Conservation (phyloP, 441 rosid genomes). For the Populus trichocarpa region DNA sequence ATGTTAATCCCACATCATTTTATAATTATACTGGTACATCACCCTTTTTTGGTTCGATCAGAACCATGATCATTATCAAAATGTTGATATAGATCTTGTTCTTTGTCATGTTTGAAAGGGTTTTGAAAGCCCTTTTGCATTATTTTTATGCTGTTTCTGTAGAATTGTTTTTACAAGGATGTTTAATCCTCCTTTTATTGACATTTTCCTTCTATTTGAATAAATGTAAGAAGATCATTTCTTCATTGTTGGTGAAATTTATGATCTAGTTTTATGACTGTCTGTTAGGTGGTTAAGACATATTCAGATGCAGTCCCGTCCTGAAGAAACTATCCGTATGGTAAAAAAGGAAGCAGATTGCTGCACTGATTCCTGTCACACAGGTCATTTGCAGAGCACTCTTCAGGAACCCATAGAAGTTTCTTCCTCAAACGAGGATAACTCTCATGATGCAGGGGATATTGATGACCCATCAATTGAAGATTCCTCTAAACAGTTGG, state of each 20-base stretch:
- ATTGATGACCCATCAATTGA: constrained; percentile 25
- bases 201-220: background rate
- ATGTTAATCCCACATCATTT: background rate
- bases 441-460: constrained; percentile 28
- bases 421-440: constrained; percentile 29
- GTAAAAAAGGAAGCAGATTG: constrained; percentile 38
- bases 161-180: background rate
- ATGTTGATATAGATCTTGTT: background rate
- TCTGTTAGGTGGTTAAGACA: constrained; percentile 10
- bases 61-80: background rate
- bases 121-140: background rate
- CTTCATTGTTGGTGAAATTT: background rate
- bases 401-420: constrained; percentile 26
- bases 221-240: background rate
- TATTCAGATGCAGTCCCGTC: constrained; percentile 39
- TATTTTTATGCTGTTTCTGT: background rate
- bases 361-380: constrained; percentile 21
- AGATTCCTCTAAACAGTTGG: constrained; percentile 52
- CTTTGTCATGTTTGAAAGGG: background rate
- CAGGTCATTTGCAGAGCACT: constrained; percentile 19
- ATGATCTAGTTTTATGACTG: background rate
- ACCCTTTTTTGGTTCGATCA: background rate
- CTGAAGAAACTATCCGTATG: constrained; percentile 25
- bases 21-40: background rate
- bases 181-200: too few species aligned